Percentiles rank a stretch among this genome's conserved stretches.
phyloP scores from a whole-genome alignment of 176 grass and related monocot genomes.

The Paspalum notatum region DNA sequence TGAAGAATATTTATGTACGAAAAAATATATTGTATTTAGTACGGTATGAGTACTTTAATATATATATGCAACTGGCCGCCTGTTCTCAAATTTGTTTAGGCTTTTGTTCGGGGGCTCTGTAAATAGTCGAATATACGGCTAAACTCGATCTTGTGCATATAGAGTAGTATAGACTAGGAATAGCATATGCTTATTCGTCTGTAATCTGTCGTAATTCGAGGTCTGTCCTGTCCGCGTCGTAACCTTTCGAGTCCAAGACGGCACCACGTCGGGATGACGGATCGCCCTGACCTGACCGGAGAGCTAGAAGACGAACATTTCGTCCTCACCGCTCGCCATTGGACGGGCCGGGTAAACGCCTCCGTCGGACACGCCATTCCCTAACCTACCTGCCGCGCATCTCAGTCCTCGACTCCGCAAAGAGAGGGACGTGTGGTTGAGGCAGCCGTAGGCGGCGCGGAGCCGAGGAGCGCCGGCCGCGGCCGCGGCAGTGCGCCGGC shows the following conservation, averaged over 20 bases:
- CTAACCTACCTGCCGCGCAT: too few relatives aligned
- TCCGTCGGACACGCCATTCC: neutral
- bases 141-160: too few relatives aligned
- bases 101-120: too few relatives aligned
- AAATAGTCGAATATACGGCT: too few relatives aligned
- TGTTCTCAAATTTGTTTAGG: too few relatives aligned
- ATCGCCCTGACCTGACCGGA: neutral
- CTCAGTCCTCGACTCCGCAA: too few relatives aligned
- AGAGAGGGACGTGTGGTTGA: too few relatives aligned
- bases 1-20: conserved; percentile 19
- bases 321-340: neutral
- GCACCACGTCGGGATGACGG: neutral
- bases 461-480: too few relatives aligned
- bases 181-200: neutral
- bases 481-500: too few relatives aligned
- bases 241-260: conserved; percentile 21
- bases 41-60: too few relatives aligned
- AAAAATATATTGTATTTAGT: neutral
- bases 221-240: neutral
- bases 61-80: too few relatives aligned
- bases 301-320: neutral
- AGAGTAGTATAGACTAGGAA: neutral
- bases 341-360: conserved; percentile 28
- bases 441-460: too few relatives aligned
- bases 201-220: neutral